Evolutionary conservation across 345 rosid species (phyloP).

Genomic region (Linum usitatissimum): DNA sequence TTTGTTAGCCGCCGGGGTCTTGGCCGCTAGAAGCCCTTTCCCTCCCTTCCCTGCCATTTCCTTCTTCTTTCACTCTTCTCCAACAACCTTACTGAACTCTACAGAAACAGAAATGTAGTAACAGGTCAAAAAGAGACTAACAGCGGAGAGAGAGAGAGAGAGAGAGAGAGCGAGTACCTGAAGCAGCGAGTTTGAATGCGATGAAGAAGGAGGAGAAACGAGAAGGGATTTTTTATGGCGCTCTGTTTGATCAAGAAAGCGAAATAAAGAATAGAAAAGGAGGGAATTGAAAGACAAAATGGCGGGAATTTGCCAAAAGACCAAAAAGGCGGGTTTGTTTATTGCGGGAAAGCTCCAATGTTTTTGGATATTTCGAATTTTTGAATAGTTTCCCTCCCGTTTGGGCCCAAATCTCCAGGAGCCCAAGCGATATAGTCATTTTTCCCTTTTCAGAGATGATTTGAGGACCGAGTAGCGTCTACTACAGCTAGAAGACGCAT

Average conservation of each 20-base stretch:
- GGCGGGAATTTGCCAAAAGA: background rate
- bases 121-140: background rate
- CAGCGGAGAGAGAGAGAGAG: background rate
- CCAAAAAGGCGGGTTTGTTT: constrained; percentile 12
- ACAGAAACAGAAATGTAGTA: background rate
- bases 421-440: too few relatives aligned
- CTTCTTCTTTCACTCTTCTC: background rate
- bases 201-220: background rate
- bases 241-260: background rate
- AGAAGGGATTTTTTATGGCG: background rate
- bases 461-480: too few relatives aligned
- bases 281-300: too few relatives aligned
- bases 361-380: constrained; percentile 14
- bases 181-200: background rate
- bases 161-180: background rate
- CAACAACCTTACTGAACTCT: too few relatives aligned
- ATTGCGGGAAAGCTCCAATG: constrained; percentile 4
- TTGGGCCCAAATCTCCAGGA: too few relatives aligned
- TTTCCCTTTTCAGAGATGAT: too few relatives aligned
- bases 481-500: too few relatives aligned
- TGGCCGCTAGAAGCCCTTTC: constrained; percentile 63
- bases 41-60: constrained; percentile 94
- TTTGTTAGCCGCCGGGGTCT: constrained; percentile 75
- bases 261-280: background rate
- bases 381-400: background rate